These are phyloP conservation scores for Leishmania major DNA, from an alignment of 208 protist species.

Conservation along the genomic window DNA sequence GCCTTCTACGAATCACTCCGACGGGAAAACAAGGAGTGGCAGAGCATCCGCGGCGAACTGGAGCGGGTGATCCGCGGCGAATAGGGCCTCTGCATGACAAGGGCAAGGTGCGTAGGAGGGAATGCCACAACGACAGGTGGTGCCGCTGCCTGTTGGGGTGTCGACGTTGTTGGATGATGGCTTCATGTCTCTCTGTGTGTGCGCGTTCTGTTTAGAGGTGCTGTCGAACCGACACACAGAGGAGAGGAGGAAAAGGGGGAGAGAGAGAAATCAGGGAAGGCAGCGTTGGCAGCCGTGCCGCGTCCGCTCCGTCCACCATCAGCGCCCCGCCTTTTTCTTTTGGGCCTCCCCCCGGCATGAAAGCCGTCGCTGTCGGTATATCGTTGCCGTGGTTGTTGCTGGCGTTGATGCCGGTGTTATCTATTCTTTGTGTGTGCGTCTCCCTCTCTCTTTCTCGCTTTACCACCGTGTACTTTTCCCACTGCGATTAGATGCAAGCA, in stretches of 20 bases:
- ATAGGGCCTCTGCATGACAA: not conserved
- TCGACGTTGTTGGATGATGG: not conserved
- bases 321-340: not conserved
- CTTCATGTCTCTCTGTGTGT: not conserved
- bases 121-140: not conserved
- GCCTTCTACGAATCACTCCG: slow-evolving; percentile 41
- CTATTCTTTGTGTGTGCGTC: not conserved
- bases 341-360: not conserved
- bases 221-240: not conserved
- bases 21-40: slow-evolving; percentile 65
- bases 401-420: not conserved
- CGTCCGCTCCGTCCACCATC: not conserved
- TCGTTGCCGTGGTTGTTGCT: not conserved
- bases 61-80: slow-evolving; percentile 15
- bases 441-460: not conserved
- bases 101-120: not conserved
- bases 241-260: not conserved
- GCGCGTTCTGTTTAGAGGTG: not conserved
- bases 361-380: not conserved
- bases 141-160: not conserved
- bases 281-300: not conserved
- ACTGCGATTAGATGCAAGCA: not conserved
- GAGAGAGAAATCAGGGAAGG: not conserved
- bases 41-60: slow-evolving; percentile 49
- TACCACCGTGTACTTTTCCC: not conserved